Conservation (phyloP, 2,329 filamentous ascomycete genomes). For the Pseudogymnoascus pannorum region DNA sequence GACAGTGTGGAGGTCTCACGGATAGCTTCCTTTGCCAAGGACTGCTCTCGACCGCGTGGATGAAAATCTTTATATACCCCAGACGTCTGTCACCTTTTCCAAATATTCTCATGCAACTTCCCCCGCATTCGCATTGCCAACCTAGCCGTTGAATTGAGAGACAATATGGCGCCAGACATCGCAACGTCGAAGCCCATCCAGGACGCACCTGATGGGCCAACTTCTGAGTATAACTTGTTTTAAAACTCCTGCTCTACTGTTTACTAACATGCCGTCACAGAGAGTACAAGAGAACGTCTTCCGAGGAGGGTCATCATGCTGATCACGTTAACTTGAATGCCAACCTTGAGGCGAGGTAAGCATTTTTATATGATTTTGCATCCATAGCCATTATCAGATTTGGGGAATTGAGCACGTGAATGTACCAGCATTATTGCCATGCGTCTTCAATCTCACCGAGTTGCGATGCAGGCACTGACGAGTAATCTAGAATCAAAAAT, state of each 20-base stretch:
- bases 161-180: slow-evolving; percentile 1
- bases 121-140: not conserved
- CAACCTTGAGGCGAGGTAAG: slow-evolving; percentile 18
- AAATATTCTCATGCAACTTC: not conserved
- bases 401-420: not conserved
- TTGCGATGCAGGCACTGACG: not conserved
- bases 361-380: not conserved
- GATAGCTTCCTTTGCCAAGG: not conserved
- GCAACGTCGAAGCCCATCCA: not conserved
- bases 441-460: not conserved
- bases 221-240: not conserved
- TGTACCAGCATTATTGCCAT: too few relatives aligned
- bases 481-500: slow-evolving; percentile 39
- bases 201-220: not conserved
- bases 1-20: not conserved
- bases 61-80: slow-evolving; percentile 5
- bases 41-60: not conserved
- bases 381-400: not conserved
- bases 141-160: not conserved
- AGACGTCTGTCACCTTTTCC: not conserved
- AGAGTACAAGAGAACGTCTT: slow-evolving; percentile 14
- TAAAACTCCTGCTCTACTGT: not conserved
- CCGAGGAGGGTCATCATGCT: slow-evolving; percentile 12
- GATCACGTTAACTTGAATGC: slow-evolving; percentile 18
- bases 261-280: not conserved